phyloP scores from a whole-genome alignment of 805 yeast genomes.

The Suhomyces canberraensis region DNA sequence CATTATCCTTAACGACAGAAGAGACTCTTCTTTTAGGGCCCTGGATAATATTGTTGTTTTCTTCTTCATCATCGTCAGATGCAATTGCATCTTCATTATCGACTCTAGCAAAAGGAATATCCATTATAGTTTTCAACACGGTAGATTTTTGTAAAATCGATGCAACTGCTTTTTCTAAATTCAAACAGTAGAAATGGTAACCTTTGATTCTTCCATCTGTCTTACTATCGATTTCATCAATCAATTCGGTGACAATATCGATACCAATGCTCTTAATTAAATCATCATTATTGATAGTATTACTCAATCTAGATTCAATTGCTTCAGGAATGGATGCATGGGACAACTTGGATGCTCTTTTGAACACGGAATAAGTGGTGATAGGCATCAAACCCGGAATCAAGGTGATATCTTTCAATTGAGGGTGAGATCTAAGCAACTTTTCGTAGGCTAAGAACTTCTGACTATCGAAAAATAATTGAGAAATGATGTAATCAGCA shows the following conservation, averaged over 20 bases:
- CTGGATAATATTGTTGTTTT: conserved; percentile 21
- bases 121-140: conserved; percentile 45
- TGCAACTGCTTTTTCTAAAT: conserved; percentile 89
- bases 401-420: conserved; percentile 50
- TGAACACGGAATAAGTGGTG: conserved; percentile 76
- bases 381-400: conserved; percentile 93
- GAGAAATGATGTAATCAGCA: conserved; percentile 91
- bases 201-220: conserved; percentile 67
- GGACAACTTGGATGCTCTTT: conserved; percentile 83
- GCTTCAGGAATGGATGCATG: conserved; percentile 76
- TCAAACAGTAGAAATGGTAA: conserved; percentile 88
- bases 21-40: conserved; percentile 31
- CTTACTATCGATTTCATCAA: conserved; percentile 51
- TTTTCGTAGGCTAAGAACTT: conserved; percentile 68
- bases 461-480: conserved; percentile 83
- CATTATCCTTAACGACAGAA: conserved; percentile 41
- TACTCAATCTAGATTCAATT: conserved; percentile 54
- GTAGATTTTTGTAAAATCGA: conserved; percentile 67
- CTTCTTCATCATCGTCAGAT: conserved; percentile 36
- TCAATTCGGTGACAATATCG: conserved; percentile 61
- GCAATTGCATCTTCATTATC: conserved; percentile 35
- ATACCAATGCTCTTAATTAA: conserved; percentile 81
- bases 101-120: conserved; percentile 27
- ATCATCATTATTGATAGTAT: conserved; percentile 63
- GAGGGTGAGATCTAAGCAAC: conserved; percentile 40